Evolutionary conservation across 257 asterid species (phyloP).

Genomic region (Verbena officinalis): DNA sequence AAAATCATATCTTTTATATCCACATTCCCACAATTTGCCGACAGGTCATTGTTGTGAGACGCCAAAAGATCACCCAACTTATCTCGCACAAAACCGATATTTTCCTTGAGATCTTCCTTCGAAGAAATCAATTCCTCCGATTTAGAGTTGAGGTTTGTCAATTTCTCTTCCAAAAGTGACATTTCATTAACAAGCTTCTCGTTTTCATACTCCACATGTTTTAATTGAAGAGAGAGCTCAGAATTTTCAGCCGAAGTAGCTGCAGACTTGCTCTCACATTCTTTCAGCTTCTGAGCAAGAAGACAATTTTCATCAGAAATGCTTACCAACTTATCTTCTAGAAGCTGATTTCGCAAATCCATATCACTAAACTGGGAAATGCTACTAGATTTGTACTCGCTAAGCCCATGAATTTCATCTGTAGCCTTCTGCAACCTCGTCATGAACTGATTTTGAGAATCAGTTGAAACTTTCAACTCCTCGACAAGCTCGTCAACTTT

Average conservation of each 20-base stretch:
- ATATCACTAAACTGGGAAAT: slow-evolving; percentile 57
- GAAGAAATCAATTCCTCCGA: slow-evolving; percentile 51
- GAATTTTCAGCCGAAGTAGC: slow-evolving; percentile 67
- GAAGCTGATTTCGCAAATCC: slow-evolving; percentile 64
- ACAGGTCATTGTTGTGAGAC: slow-evolving; percentile 42
- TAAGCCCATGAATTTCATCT: slow-evolving; percentile 61
- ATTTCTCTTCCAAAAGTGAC: slow-evolving; percentile 52
- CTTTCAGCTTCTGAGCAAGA: slow-evolving; percentile 58
- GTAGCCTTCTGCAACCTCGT: slow-evolving; percentile 63
- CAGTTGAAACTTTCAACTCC: slow-evolving; percentile 60
- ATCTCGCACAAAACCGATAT: slow-evolving; percentile 48
- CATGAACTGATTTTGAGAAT: slow-evolving; percentile 62
- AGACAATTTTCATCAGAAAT: slow-evolving; percentile 54
- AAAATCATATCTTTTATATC: slow-evolving; percentile 51
- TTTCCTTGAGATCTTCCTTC: slow-evolving; percentile 58
- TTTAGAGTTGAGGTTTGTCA: slow-evolving; percentile 45
- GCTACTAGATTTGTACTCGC: slow-evolving; percentile 60
- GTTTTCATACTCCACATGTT: slow-evolving; percentile 56
- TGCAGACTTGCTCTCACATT: slow-evolving; percentile 62
- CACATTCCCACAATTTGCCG: slow-evolving; percentile 34
- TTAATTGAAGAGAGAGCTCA: slow-evolving; percentile 56
- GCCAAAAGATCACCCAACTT: slow-evolving; percentile 53
- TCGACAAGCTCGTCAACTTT: slow-evolving; percentile 51
- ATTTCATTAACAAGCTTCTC: slow-evolving; percentile 54
- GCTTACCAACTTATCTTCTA: slow-evolving; percentile 60